Percentiles rank a stretch among this genome's conserved stretches.
phyloP scores from a whole-genome alignment of 2,329 filamentous ascomycete genomes.

The Ascochyta fabae region DNA sequence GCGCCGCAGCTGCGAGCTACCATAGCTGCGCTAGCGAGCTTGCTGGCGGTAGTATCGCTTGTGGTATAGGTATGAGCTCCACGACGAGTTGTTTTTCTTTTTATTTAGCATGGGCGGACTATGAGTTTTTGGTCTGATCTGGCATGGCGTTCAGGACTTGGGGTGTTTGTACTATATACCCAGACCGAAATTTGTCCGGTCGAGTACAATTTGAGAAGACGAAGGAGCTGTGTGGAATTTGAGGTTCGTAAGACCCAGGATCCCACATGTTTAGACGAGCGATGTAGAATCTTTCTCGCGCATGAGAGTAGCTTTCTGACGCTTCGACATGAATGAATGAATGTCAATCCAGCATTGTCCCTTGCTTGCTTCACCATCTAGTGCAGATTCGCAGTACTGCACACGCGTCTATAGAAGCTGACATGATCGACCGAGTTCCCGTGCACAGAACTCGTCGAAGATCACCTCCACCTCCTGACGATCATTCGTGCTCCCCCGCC shows the following conservation, averaged over 20 bases:
- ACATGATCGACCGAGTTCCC: background rate
- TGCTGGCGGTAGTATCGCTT: background rate
- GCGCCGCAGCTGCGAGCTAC: conserved; percentile 21
- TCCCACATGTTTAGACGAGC: background rate
- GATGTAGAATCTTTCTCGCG: background rate
- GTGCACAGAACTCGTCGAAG: background rate
- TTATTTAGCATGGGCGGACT: conserved; percentile 6
- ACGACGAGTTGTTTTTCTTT: background rate
- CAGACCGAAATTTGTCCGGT: conserved; percentile 12
- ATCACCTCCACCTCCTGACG: conserved; percentile 13
- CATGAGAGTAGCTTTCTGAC: background rate
- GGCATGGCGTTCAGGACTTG: conserved; percentile 22
- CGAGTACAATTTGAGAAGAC: background rate
- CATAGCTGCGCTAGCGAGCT: background rate
- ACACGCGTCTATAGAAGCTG: background rate
- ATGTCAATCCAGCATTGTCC: background rate
- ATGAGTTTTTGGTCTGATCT: conserved; percentile 3
- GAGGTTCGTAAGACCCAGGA: background rate
- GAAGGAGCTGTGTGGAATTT: background rate
- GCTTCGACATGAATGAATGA: conserved; percentile 10
- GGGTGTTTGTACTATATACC: conserved; percentile 41
- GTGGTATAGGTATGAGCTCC: background rate
- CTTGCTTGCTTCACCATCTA: background rate
- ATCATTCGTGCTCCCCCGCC: conserved; percentile 1
- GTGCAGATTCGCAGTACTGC: background rate